phyloP scores from a whole-genome alignment of 2,329 filamentous ascomycete genomes.

The Exophiala xenobiotica region DNA sequence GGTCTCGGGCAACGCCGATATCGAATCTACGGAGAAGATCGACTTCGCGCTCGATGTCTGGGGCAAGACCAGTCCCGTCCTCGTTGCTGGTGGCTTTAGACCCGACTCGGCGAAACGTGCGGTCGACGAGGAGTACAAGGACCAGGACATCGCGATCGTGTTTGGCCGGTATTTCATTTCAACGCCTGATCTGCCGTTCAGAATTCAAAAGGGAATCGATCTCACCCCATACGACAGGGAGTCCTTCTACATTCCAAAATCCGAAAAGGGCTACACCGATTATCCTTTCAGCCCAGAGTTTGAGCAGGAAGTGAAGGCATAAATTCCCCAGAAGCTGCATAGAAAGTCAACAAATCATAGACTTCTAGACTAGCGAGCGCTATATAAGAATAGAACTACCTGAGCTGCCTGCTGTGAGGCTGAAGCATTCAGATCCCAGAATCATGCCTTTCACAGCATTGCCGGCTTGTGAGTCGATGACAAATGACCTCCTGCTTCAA shows the following conservation, averaged over 20 bases:
- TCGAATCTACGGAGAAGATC: conserved; percentile 34
- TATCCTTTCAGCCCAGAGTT: conserved; percentile 18
- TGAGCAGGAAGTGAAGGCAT: conserved; percentile 3
- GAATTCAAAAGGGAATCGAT: conserved; percentile 40
- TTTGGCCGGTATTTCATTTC: conserved; percentile 52
- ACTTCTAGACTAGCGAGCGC: conserved; percentile 1
- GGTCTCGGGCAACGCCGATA: conserved; percentile 39
- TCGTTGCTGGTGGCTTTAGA: conserved; percentile 57
- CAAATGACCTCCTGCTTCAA: conserved; percentile 10
- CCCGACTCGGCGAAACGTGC: conserved; percentile 52
- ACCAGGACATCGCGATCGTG: conserved; percentile 48
- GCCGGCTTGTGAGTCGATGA: background rate
- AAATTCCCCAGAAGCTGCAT: background rate
- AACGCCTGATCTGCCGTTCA: conserved; percentile 50
- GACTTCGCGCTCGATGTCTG: conserved; percentile 38
- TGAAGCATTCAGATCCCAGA: background rate
- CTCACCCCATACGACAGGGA: conserved; percentile 18
- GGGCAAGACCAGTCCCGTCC: conserved; percentile 54
- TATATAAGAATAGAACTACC: background rate
- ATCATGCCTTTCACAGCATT: background rate
- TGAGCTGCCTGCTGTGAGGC: background rate
- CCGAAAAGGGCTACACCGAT: conserved; percentile 19
- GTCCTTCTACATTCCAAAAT: conserved; percentile 22
- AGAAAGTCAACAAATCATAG: background rate
- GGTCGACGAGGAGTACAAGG: conserved; percentile 43